These are phyloP conservation scores for Melastoma candidum DNA, from an alignment of 441 rosid species.

Conservation along the genomic window DNA sequence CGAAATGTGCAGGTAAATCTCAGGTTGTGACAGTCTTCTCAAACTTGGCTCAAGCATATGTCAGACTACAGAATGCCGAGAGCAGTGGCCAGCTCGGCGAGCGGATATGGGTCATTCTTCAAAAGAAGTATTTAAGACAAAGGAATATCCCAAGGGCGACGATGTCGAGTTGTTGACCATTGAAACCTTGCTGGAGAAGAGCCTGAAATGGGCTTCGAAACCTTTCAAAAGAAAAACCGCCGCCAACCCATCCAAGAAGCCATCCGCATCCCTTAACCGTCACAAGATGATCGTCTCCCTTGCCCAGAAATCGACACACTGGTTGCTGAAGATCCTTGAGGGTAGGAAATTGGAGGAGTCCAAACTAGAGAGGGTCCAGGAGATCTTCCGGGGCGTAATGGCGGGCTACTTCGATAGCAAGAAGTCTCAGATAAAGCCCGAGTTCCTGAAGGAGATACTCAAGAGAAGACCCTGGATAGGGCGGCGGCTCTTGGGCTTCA, in stretches of 20 bases:
- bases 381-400: slow-evolving; percentile 38
- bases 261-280: slow-evolving; percentile 57
- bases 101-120: slow-evolving; percentile 85
- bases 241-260: slow-evolving; percentile 52
- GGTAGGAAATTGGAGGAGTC: slow-evolving; percentile 41
- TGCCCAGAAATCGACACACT: slow-evolving; percentile 67
- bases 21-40: slow-evolving; percentile 74
- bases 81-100: slow-evolving; percentile 81
- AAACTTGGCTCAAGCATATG: slow-evolving; percentile 66
- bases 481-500: slow-evolving; percentile 42
- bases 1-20: slow-evolving; percentile 44
- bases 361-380: slow-evolving; percentile 46
- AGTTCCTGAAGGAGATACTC: slow-evolving; percentile 68
- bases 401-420: slow-evolving; percentile 58
- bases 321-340: slow-evolving; percentile 76
- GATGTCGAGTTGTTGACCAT: slow-evolving; percentile 38
- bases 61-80: slow-evolving; percentile 65
- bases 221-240: slow-evolving; percentile 80
- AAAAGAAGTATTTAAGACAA: slow-evolving; percentile 79
- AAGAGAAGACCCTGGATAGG: slow-evolving; percentile 75
- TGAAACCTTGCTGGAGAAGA: slow-evolving; percentile 60
- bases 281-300: slow-evolving; percentile 61
- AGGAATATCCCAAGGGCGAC: slow-evolving; percentile 61
- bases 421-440: slow-evolving; percentile 68
- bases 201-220: slow-evolving; percentile 74